phyloP scores from a whole-genome alignment of 2,329 filamentous ascomycete genomes.

The Venturia aucupariae region DNA sequence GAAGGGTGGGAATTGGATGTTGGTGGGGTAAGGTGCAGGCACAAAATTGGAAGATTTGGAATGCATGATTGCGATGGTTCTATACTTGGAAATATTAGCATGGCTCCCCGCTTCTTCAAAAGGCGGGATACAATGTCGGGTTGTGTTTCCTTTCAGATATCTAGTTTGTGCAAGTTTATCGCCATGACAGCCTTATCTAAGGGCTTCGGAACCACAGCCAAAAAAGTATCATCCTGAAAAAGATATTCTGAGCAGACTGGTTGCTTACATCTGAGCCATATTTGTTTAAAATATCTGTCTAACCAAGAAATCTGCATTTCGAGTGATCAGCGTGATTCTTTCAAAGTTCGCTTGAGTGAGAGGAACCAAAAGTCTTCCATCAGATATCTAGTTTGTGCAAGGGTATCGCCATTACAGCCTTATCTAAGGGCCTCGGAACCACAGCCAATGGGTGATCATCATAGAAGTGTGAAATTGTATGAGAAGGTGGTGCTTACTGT shows the following conservation, averaged over 20 bases:
- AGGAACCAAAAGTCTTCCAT: not conserved
- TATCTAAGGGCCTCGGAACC: slow-evolving; percentile 8
- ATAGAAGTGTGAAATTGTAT: not conserved
- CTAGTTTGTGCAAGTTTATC: slow-evolving; percentile 3
- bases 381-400: slow-evolving; percentile 10
- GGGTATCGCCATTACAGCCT: slow-evolving; percentile 4
- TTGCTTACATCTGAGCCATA: not conserved
- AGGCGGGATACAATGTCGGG: not conserved
- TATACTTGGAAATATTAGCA: not conserved
- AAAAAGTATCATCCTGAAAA: not conserved
- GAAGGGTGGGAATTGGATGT: not conserved
- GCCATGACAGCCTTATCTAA: slow-evolving; percentile 5
- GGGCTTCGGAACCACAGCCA: slow-evolving; percentile 1
- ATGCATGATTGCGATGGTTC: not conserved
- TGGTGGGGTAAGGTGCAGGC: no score
- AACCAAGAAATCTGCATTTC: not conserved
- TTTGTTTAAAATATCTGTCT: not conserved
- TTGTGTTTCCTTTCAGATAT: not conserved
- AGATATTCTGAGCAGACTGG: not conserved
- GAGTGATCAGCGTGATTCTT: not conserved
- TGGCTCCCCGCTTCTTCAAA: not conserved
- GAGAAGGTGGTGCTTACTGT: not conserved
- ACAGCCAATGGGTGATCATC: slow-evolving; percentile 7
- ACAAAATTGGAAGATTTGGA: not conserved
- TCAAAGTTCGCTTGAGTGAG: not conserved